Percentiles rank a stretch among this genome's conserved stretches.
Conservation (phyloP, 441 rosid genomes). For the Populus hybrid region DNA sequence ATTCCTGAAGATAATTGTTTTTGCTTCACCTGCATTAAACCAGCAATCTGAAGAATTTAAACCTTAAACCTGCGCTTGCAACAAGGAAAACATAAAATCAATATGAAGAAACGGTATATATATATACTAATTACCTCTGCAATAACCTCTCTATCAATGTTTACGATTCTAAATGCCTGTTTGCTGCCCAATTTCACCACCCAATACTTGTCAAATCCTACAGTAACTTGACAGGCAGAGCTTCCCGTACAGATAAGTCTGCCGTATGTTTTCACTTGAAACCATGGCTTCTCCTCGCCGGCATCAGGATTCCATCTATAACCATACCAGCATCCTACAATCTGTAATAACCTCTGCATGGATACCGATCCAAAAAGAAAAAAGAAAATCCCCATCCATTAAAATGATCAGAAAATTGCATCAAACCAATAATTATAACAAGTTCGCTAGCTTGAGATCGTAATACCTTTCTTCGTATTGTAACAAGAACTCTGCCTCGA, state of each 20-base stretch:
- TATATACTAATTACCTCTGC: conserved; percentile 39
- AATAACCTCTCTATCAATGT: conserved; percentile 23
- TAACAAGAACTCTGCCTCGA: conserved; percentile 37
- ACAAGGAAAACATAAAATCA: neutral
- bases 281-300: conserved; percentile 31
- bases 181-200: conserved; percentile 22
- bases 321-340: conserved; percentile 36
- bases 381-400: neutral
- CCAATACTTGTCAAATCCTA: conserved; percentile 24
- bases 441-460: neutral
- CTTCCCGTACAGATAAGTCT: conserved; percentile 15
- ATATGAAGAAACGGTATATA: no score
- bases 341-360: conserved; percentile 23
- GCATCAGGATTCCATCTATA: conserved; percentile 21
- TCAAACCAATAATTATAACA: neutral
- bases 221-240: conserved; percentile 24
- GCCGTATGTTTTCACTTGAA: conserved; percentile 25
- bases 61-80: neutral
- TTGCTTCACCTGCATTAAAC: conserved; percentile 31
- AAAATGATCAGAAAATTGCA: neutral
- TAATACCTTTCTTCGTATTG: conserved; percentile 31
- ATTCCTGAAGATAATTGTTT: conserved; percentile 35
- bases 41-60: neutral
- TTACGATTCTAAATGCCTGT: conserved; percentile 29
- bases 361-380: neutral